Base-by-base conservation (phyloP, 2,329 filamentous ascomycete genomes). In the Trichophyton simii region DNA sequence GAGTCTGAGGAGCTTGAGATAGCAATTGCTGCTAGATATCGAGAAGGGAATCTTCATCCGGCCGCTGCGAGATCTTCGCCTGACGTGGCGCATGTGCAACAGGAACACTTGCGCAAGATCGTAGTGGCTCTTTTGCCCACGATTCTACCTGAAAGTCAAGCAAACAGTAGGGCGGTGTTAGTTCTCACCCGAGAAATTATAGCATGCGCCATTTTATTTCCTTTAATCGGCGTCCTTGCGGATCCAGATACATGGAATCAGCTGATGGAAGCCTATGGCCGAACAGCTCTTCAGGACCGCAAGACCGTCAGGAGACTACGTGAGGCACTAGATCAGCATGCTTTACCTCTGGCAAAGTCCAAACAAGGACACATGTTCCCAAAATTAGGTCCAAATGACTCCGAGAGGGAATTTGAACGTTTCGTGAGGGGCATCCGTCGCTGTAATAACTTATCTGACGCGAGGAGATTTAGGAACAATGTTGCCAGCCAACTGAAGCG, bases 241-340 rank as follows among this genome's bases (percentile, higher is more conserved):
- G 92, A 99, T 67, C 91, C 95, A 1, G 95, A 99, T 76, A 95
- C 88, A 7, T 99, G 92, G 92, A 97, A 99, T 69, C 91, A 96
- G 72, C 75, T 96, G 63, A 90, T 97, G 81, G 92, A 97, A 73
- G 91, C 87, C 61, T 90, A 87, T 73, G 86, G 91, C 18, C 86
- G 89, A 58, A 87, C 87, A 28, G 87, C 95, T 78, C 80, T 99
- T 48, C 94, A 97, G 73, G 95, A 99, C 72, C 85, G 95, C 42
- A 97, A 95, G 65, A 96, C 91, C 0, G 92, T 99, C 44, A 86
- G 89, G 61, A 95, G 91, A 72, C 82, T 99, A 60, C 86, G 94
- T 61, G 92, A 91, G 44, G 94, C 92, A 7, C 78, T 99, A 58
- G 94, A 99, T 73, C 86, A 97, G 72, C 94, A 99, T 78, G 89